Evolutionary conservation across 495 filamentous ascomycete genomes (phyloP).

Genomic region (Amniculicola lignicola): DNA sequence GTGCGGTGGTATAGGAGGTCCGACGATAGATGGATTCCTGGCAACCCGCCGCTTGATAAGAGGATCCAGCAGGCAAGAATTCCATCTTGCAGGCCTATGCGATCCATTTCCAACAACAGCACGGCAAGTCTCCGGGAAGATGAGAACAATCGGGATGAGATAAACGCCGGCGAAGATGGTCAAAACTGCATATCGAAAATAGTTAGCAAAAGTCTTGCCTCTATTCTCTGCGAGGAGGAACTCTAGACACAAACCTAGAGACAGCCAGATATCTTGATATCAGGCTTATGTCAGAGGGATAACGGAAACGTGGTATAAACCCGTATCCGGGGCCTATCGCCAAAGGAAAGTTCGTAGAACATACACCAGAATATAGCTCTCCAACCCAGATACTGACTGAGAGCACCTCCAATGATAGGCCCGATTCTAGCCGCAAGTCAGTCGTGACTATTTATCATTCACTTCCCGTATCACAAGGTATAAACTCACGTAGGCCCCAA

Average conservation of each 20-base stretch:
- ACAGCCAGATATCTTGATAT: no score
- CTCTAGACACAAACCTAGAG: no score
- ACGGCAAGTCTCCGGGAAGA: slow-evolving; percentile 24
- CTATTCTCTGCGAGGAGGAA: no score
- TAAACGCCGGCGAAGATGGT: slow-evolving; percentile 36
- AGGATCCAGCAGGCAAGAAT: slow-evolving; percentile 41
- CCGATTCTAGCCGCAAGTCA: slow-evolving; percentile 30
- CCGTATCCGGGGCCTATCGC: no score
- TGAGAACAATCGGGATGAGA: slow-evolving; percentile 37
- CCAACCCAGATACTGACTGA: slow-evolving; percentile 39
- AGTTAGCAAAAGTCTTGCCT: no score
- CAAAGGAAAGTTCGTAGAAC: no score
- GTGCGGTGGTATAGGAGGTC: slow-evolving; percentile 38
- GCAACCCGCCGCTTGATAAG: slow-evolving; percentile 32
- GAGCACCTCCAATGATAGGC: slow-evolving; percentile 38
- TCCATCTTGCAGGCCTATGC: slow-evolving; percentile 42
- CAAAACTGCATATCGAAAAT: no score
- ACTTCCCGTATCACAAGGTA: no score
- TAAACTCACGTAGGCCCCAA: slow-evolving; percentile 28
- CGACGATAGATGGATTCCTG: slow-evolving; percentile 23
- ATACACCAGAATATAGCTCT: slow-evolving; percentile 40
- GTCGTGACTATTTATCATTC: not conserved
- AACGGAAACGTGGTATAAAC: no score
- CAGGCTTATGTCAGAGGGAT: no score
- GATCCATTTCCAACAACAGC: slow-evolving; percentile 40